Base-by-base conservation (phyloP, 2,329 filamentous ascomycete genomes). In the Calonectria fujianensis region DNA sequence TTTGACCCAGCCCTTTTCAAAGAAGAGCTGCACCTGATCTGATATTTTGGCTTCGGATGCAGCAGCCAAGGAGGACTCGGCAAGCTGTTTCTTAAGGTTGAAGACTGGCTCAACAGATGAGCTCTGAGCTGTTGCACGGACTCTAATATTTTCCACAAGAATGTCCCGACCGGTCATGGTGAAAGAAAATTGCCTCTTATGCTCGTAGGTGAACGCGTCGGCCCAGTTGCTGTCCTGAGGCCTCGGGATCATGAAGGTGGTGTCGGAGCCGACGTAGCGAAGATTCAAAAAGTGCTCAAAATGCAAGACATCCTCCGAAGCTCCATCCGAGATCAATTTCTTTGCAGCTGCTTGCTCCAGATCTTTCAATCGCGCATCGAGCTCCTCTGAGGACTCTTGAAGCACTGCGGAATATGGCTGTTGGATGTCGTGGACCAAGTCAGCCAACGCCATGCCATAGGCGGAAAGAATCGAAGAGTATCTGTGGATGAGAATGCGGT, bases 111-210 rank as follows among this genome's bases (percentile, higher is more conserved):
- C 70, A 16, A 73, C 52, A 8, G 70, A 69, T 5, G 64, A 52
- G 29, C 65, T 73, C 14, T 69, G 70, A 4, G 70, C 63, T 2
- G 70, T 72, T 20, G 70, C 70, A 3, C 70, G 29, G 2, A 73
- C 65, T 18, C 70, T 52, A 3, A 72, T 66, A 39, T 66, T 72
- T 4, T 72, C 70, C 3, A 72, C 51, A 2, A 72, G 51, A 39
- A 72, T 67, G 11, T 72, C 61, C 6, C 70, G 61, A 5, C 63
- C 63, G 0, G 61, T 32, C 61, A 67, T 66, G 39, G 37, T 70
- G 45, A 95, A 95, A 1, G 93, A 93, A 79, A 95, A 95, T 79
- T 95, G 93, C 78, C 94, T 92, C 76, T 94, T 89, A 80, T 96
- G 94, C 75, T 94, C 92, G 71, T 91, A 89, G 1, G 91, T 92